Evolutionary conservation across 176 grass and related monocot genomes (phyloP), one percentile per base, ranked within the genome.

Genomic region (Triticum monococcum): DNA sequence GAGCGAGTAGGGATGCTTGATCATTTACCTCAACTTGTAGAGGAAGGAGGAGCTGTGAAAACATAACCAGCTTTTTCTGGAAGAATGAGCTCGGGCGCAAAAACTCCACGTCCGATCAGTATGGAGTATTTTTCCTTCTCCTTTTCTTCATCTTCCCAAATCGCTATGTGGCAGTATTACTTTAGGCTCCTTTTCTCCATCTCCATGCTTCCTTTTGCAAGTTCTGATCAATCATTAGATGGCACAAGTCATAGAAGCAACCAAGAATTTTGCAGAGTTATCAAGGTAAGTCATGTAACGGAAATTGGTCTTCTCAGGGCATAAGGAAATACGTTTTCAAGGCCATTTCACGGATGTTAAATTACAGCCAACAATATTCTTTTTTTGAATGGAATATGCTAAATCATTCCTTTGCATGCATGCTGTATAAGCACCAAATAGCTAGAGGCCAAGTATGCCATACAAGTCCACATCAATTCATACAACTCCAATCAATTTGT

Each of bases 401-500:
- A 50, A 79, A 31, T 68, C 25, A 75, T 72, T 68, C 61, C 37
- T 87, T 75, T 64, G 16, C 45, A 78, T 54, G 17, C 17, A 37
- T 13, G 7, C 0, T 57, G 56, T 56, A 79, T 73, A 48, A 82
- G 65, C n/a, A 73, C 14, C 60, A 75, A 76, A 60, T 76, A 84
- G 57, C n/a, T 68, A 84, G 36, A 61, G 30, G 80, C 25, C 48
- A 61, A 33, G 24, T 76, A 63, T 28, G 59, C 9, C 45, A 81
- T 84, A 81, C 9, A 85, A 82, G 82, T 91, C 77, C 60, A 64
- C 63, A 85, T 87, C 80, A 71, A 79, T 77, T 85, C 90, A 84
- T 85, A 77, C 82, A 91, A 88, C 81, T 91, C 59, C 86, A 91
- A 85, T 91, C 86, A 88, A 88, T 91, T 91, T 76, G 76, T 76